phyloP scores from a whole-genome alignment of 2,329 filamentous ascomycete species.

The Mariannaea sp. region DNA sequence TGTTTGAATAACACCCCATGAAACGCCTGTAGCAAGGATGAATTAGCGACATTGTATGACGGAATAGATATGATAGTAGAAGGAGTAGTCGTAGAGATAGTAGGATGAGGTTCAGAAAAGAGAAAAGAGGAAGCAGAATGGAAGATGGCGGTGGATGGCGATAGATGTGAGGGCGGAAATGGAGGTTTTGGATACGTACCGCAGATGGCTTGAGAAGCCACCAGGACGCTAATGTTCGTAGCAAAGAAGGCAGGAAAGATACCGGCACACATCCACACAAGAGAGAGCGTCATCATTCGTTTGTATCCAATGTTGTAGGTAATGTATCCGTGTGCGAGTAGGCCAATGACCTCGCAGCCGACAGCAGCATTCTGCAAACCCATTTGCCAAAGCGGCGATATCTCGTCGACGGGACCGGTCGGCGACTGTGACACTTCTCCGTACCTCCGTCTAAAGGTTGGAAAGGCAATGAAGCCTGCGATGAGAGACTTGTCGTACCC shows the following conservation, averaged over 20 bases:
- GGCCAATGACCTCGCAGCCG: conserved; percentile 26
- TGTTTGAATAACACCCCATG: conserved; percentile 12
- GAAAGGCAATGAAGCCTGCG: conserved; percentile 28
- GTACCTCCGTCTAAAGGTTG: conserved; percentile 25
- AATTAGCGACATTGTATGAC: too few species aligned
- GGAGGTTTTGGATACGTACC: background rate
- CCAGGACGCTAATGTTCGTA: conserved; percentile 8
- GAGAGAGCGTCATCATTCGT: conserved; percentile 58
- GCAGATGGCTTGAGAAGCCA: conserved; percentile 9
- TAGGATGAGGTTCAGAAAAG: background rate
- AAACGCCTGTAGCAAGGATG: too few species aligned
- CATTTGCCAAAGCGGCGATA: conserved; percentile 24
- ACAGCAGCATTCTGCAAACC: conserved; percentile 22
- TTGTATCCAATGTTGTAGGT: conserved; percentile 35
- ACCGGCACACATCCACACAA: conserved; percentile 37
- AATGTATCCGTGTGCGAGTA: conserved; percentile 24
- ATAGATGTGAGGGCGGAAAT: background rate
- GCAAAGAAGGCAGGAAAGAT: conserved; percentile 34
- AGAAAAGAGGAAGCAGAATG: too few species aligned
- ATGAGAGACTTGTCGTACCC: conserved; percentile 30
- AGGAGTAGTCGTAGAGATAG: too few species aligned
- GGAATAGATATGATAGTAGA: too few species aligned
- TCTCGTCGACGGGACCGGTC: conserved; percentile 21
- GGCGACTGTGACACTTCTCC: conserved; percentile 23
- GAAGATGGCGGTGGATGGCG: too few species aligned